Base-by-base conservation (phyloP, 2,329 filamentous ascomycete species). In the Pseudogymnoascus sp. region DNA sequence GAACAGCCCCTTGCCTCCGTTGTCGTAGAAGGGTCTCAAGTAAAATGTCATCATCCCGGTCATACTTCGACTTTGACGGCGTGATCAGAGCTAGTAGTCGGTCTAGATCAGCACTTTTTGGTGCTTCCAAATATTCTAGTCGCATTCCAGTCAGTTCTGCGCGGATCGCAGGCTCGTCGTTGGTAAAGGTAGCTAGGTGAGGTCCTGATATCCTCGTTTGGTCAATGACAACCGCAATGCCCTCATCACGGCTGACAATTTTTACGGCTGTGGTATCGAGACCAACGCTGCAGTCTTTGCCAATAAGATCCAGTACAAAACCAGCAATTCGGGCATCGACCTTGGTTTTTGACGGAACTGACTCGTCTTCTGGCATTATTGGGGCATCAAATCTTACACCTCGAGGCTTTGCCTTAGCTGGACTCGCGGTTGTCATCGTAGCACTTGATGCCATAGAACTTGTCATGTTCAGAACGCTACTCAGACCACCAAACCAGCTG, bases 11-110 rank as follows among this genome's bases (percentile, higher is more conserved):
- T 75, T 97, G 93, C 62, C 88, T 84, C 65, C 95, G 82, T 74
- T 99, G 95, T 21, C 90, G 83, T 13, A 97, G 77, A 0, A 99
- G 80, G 0, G 91, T 97, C 69, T 97, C 93, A 21, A 99, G 84
- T 80, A 99, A 87, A 65, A 99, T 96, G 70, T 97, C 93, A 69
- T 97, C 91, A 65, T 96, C 90, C 56, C 87, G 86, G 65, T 93
- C 88, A 67, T 87, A 97, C 67, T 93, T 91, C 73, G 95, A 87
- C 67, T 92, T 95, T 0, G 93, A 96, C 0, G 95, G 96, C 6
- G 90, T 96, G 63, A 99, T 90, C 61, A 99, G 81, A 61, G 90
- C 88, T 0, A 99, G 78, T 1, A 99, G 81, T 35, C 88, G 85
- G 70, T 93, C 89, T 0, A 99, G 80, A 73, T 99, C 95, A 17